A percentile compares a stretch with the other conserved stretches of the same genome.
Conservation (phyloP, 2,329 filamentous ascomycete genomes). For the Colletotrichum sp. region DNA sequence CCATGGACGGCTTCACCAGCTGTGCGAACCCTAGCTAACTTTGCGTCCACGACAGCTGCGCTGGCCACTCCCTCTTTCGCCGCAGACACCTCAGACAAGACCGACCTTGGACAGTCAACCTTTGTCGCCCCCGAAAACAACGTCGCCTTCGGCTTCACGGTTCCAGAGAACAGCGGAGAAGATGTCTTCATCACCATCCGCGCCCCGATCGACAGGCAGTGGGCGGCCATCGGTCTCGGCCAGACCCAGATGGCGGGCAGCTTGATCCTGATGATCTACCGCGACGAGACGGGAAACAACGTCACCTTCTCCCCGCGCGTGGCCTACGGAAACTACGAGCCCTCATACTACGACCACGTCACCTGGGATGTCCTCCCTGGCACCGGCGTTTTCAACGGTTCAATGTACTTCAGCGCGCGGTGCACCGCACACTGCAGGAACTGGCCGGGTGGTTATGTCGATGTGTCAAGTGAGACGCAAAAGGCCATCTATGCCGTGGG, state of each 20-base stretch:
- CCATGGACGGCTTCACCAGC: not conserved
- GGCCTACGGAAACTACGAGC: slow-evolving; percentile 56
- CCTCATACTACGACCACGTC: slow-evolving; percentile 49
- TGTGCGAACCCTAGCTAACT: not conserved
- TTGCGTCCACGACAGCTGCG: not conserved
- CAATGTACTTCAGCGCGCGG: slow-evolving; percentile 54
- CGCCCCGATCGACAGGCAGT: slow-evolving; percentile 49
- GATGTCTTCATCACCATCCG: slow-evolving; percentile 62
- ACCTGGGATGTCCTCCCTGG: slow-evolving; percentile 48
- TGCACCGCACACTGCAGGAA: slow-evolving; percentile 57
- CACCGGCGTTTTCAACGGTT: slow-evolving; percentile 52
- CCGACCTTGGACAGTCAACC: slow-evolving; percentile 38
- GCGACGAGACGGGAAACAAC: slow-evolving; percentile 48
- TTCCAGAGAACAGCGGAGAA: slow-evolving; percentile 48
- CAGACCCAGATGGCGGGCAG: slow-evolving; percentile 55
- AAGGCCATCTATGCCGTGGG: slow-evolving; percentile 64
- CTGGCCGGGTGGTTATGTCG: slow-evolving; percentile 55
- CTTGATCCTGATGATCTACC: slow-evolving; percentile 62
- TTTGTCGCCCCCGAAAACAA: slow-evolving; percentile 49
- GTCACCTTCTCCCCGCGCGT: slow-evolving; percentile 63
- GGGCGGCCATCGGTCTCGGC: slow-evolving; percentile 62
- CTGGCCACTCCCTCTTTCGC: slow-evolving; percentile 27
- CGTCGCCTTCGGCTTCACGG: slow-evolving; percentile 55
- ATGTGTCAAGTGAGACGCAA: slow-evolving; percentile 52
- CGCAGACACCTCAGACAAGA: slow-evolving; percentile 27